phyloP scores from a whole-genome alignment of 192 early-diverging fungal species.

The Coemansia sp. region DNA sequence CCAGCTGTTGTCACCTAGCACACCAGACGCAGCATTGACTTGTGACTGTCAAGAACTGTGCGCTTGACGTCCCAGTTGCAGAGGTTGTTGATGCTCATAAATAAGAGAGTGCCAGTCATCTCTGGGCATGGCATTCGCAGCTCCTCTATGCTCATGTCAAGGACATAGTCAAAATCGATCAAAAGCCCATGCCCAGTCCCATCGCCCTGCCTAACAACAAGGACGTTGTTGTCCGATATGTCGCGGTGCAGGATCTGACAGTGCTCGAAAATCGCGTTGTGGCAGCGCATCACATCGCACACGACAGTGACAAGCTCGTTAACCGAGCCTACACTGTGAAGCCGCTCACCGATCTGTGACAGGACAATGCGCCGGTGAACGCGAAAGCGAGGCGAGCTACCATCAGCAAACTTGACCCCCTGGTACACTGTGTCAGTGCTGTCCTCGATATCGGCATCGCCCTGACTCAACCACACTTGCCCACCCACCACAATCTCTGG shows the following conservation, averaged over 20 bases:
- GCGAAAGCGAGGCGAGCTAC: background rate
- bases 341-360: slow-evolving; percentile 4
- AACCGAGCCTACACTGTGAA: background rate
- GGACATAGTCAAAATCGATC: slow-evolving; percentile 30
- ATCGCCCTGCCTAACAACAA: slow-evolving; percentile 8
- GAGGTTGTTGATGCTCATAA: slow-evolving; percentile 35
- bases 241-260: slow-evolving; percentile 28
- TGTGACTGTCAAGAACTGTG: slow-evolving; percentile 9
- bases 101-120: slow-evolving; percentile 12
- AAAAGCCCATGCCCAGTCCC: slow-evolving; percentile 12
- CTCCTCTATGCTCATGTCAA: background rate
- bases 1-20: background rate
- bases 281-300: slow-evolving; percentile 22
- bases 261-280: slow-evolving; percentile 10
- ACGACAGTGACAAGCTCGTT: slow-evolving; percentile 23
- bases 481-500: slow-evolving; percentile 2
- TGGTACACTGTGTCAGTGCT: background rate
- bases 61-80: background rate
- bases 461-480: background rate
- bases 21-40: slow-evolving; percentile 2
- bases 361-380: slow-evolving; percentile 14
- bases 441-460: background rate
- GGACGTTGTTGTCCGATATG: slow-evolving; percentile 27
- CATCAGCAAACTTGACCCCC: background rate
- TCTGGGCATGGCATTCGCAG: background rate